Evolutionary conservation across 2,329 filamentous ascomycete species (phyloP), one percentile per base, ranked within the genome.

Genomic region (Fusarium falciforme): DNA sequence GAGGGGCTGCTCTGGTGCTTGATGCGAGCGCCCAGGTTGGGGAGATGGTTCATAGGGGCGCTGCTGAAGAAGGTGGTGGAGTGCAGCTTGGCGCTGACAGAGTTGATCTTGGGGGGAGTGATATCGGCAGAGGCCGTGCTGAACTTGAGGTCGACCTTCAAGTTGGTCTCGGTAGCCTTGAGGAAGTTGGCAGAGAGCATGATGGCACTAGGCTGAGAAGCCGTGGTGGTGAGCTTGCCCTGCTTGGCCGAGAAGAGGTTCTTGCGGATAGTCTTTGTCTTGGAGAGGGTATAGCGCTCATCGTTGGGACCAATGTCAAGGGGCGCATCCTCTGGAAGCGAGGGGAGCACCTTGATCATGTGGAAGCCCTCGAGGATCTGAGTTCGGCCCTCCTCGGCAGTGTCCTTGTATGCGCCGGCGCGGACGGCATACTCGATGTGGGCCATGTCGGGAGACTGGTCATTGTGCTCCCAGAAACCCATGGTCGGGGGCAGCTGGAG

Each of bases 361-460:
- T 85, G 83, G 52, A 80, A 79, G 20, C 80, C 80, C 66, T 88
- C 85, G 66, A 86, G 80, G 36, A 85, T 62, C 72, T 83, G 83
- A 49, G 73, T 66, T 40, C 74, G 74, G 9, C 73, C 75, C 58
- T 74, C 71, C 10, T 78, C 76, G 31, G 66, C 59, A 17, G 38
- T 57, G 31, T 72, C 67, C 78, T 82, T 65, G 79, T 81, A 67
- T 79, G 81, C 74, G 76, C 87, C 83, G 11, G 87, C 88, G 75
- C 86, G 86, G 77, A 91, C 79, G 57, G 77, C 77, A 77, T 91
- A 91, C 76, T 89, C 84, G 40, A 90, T 82, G 17, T 84, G 82
- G 20, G 87, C 84, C 87, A 89, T 90, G 47, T 86, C 82, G 0
- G 89, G 89, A 0, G 88, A 80, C 74, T 89, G 83, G 73, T 91